These are phyloP conservation scores for Clitopilus passeckerianus DNA, from an alignment of 768 basidiomycete genomes.

Conservation along the genomic window DNA sequence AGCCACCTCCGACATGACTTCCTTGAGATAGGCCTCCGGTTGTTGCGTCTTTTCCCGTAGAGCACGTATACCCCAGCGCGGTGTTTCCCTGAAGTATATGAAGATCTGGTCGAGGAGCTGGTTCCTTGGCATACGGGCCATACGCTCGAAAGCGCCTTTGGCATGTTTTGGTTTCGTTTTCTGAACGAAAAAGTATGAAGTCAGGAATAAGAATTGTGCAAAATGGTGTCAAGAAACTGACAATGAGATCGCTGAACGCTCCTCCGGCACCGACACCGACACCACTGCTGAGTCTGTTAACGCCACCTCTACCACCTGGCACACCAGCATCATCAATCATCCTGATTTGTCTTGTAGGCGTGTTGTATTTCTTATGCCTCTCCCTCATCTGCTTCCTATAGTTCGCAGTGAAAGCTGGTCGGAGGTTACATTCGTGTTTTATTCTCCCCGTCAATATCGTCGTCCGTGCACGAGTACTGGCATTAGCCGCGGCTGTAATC, in stretches of 20 bases:
- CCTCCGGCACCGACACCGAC: conserved; percentile 52
- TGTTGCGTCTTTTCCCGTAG: conserved; percentile 80
- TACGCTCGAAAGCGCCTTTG: conserved; percentile 78
- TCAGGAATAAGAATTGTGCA: not conserved
- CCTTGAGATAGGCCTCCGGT: conserved; percentile 83
- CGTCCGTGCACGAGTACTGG: conserved; percentile 62
- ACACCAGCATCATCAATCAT: conserved; percentile 72
- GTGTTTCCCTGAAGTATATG: conserved; percentile 65
- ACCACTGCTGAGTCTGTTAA: conserved; percentile 78
- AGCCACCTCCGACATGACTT: conserved; percentile 74
- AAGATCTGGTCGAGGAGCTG: conserved; percentile 86
- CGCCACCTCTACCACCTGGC: conserved; percentile 63
- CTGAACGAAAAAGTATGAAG: conserved; percentile 24
- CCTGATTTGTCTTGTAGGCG: conserved; percentile 59
- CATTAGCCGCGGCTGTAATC: conserved; percentile 32
- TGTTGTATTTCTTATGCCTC: conserved; percentile 61
- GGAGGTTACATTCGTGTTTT: conserved; percentile 75
- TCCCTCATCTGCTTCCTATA: conserved; percentile 74
- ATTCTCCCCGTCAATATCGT: conserved; percentile 77
- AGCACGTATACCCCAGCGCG: conserved; percentile 78
- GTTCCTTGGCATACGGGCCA: conserved; percentile 88
- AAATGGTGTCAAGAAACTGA: conserved; percentile 30
- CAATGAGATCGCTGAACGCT: conserved; percentile 63
- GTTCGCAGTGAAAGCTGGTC: conserved; percentile 59
- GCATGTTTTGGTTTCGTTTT: conserved; percentile 62